These are phyloP conservation scores for Globisporangium nagaii DNA, from an alignment of 352 stramenopile species.

Conservation along the genomic window DNA sequence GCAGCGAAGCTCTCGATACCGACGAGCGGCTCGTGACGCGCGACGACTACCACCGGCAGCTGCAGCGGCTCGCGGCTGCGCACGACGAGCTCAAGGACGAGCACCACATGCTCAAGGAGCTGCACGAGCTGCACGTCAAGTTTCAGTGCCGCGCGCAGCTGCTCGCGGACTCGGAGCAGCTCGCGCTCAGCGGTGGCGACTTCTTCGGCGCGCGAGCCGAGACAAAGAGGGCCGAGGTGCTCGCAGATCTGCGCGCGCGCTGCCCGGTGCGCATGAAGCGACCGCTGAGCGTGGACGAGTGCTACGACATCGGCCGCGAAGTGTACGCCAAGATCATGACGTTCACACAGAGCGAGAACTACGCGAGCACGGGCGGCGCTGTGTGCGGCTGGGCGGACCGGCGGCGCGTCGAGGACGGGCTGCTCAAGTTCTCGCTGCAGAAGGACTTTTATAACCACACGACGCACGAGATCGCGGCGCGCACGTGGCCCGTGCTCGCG, in stretches of 20 bases:
- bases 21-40: not conserved
- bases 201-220: conserved; percentile 4
- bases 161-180: conserved; percentile 8
- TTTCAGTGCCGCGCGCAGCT: conserved; percentile 27
- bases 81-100: conserved; percentile 18
- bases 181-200: not conserved
- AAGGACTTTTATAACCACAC: conserved; percentile 18
- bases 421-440: conserved; percentile 27
- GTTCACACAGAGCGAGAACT: conserved; percentile 16
- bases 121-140: conserved; percentile 12
- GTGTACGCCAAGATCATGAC: conserved; percentile 22
- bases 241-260: not conserved
- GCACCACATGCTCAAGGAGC: conserved; percentile 14
- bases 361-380: conserved; percentile 15
- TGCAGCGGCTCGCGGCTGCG: conserved; percentile 16
- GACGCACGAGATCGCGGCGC: conserved; percentile 11
- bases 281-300: conserved; percentile 22
- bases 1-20: too few species aligned
- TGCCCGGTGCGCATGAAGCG: conserved; percentile 15
- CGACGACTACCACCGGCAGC: not conserved
- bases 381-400: conserved; percentile 28
- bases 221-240: not conserved
- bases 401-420: conserved; percentile 21
- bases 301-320: conserved; percentile 20
- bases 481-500: conserved; percentile 19